Percentiles rank a stretch among this genome's conserved stretches.
These are phyloP conservation scores for Plasmodium malariae DNA, from an alignment of 169 alveolate species.

Conservation along the genomic window DNA sequence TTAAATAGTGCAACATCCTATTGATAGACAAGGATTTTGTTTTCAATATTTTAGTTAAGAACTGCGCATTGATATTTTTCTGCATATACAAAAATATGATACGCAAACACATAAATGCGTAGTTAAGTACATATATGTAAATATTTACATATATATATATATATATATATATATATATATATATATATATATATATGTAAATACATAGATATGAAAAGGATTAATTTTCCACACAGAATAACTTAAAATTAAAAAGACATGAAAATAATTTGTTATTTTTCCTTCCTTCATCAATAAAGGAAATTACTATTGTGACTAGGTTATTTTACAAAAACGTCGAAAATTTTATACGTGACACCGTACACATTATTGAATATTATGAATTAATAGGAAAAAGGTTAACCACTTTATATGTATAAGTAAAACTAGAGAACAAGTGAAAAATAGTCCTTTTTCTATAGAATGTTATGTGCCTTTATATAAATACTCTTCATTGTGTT, in stretches of 20 bases:
- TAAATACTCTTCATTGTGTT: no score
- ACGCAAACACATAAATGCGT: not conserved
- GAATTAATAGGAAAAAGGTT: not conserved
- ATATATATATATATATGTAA: not conserved
- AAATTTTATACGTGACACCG: not conserved
- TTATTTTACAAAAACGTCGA: slow-evolving; percentile 9
- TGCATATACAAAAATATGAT: not conserved
- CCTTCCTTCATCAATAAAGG: not conserved
- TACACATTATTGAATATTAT: not conserved
- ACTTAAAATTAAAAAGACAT: slow-evolving; percentile 44
- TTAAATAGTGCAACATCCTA: slow-evolving; percentile 17
- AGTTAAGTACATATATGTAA: not conserved
- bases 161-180: not conserved
- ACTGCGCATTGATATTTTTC: not conserved
- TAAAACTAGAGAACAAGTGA: not conserved
- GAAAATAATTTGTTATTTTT: slow-evolving; percentile 4
- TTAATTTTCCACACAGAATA: not conserved
- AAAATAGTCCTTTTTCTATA: no score
- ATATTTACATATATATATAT: not conserved
- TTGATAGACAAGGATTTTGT: slow-evolving; percentile 52
- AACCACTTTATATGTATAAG: not conserved
- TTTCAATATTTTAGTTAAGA: not conserved
- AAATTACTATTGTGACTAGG: slow-evolving; percentile 2
- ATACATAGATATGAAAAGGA: slow-evolving; percentile 5
- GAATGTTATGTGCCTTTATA: no score